These are phyloP conservation scores for Schoenoplectus triqueter DNA, from an alignment of 202 grass and related monocot species.

Conservation along the genomic window DNA sequence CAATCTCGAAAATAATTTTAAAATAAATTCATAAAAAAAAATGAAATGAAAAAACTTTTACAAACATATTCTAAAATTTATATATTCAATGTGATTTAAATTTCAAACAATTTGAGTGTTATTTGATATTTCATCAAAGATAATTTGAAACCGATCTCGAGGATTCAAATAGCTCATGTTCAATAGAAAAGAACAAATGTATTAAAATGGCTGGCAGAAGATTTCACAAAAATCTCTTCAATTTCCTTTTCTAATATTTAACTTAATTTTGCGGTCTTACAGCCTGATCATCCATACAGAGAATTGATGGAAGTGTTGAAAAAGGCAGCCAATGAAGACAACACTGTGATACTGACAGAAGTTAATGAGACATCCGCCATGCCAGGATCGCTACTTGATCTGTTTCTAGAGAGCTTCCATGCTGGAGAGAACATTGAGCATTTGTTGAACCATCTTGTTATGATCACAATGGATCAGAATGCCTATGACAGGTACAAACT, in stretches of 20 bases:
- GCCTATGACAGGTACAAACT: not conserved
- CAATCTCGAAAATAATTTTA: no score
- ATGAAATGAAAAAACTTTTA: no score
- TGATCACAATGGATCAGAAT: slow-evolving; percentile 33
- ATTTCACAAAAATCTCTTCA: not conserved
- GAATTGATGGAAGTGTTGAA: slow-evolving; percentile 65
- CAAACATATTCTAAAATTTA: no score
- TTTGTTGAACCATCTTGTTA: slow-evolving; percentile 38
- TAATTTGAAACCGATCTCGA: no score
- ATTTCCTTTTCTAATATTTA: not conserved
- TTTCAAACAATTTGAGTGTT: no score
- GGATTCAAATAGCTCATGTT: not conserved
- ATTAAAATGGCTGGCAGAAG: not conserved
- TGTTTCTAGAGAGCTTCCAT: slow-evolving; percentile 72
- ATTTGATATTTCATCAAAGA: not conserved
- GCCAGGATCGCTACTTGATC: slow-evolving; percentile 71
- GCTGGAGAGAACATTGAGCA: slow-evolving; percentile 31
- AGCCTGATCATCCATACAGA: slow-evolving; percentile 36
- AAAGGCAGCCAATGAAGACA: slow-evolving; percentile 56
- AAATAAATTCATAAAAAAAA: no score
- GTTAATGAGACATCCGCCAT: slow-evolving; percentile 67
- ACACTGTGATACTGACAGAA: slow-evolving; percentile 79
- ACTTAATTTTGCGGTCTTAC: not conserved
- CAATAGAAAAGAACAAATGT: not conserved
- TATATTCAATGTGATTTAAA: no score